phyloP scores from a whole-genome alignment of 2,329 filamentous ascomycete species.

The Aspergillus thermomutatus region DNA sequence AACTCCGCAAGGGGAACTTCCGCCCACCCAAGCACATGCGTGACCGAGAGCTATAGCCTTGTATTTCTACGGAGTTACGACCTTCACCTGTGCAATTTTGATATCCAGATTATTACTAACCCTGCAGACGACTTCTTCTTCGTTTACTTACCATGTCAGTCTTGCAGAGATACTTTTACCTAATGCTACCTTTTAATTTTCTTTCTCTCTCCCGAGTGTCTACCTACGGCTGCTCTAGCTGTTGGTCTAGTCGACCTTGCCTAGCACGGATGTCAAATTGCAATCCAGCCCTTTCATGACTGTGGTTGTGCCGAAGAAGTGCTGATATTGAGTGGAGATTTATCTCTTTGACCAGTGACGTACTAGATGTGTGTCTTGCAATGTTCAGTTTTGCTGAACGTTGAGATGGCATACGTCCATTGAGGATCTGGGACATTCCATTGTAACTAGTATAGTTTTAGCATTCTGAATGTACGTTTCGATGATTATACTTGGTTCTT shows the following conservation, averaged over 20 bases:
- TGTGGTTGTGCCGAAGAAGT: constrained; percentile 99
- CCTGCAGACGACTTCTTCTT: constrained; percentile 27
- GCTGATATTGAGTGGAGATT: constrained; percentile 65
- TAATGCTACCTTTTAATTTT: constrained; percentile 26
- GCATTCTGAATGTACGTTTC: background rate
- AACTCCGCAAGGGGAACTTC: constrained; percentile 52
- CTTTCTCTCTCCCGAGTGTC: background rate
- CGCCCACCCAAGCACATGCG: constrained; percentile 31
- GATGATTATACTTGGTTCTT: background rate
- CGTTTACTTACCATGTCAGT: constrained; percentile 21
- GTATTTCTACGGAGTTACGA: constrained; percentile 29
- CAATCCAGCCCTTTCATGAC: constrained; percentile 79
- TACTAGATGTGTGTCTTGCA: constrained; percentile 44
- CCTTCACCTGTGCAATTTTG: constrained; percentile 16
- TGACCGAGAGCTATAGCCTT: constrained; percentile 39
- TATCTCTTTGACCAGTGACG: constrained; percentile 31
- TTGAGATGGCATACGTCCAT: constrained; percentile 42
- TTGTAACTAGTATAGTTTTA: background rate
- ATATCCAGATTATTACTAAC: constrained; percentile 23
- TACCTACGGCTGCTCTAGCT: background rate
- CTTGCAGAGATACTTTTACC: constrained; percentile 27
- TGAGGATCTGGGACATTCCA: constrained; percentile 42
- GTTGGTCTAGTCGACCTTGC: background rate
- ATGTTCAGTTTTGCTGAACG: constrained; percentile 16
- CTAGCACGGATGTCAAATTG: constrained; percentile 99